Evolutionary conservation across 2,329 filamentous ascomycete species (phyloP).

Genomic region (Talaromyces funiculosus): DNA sequence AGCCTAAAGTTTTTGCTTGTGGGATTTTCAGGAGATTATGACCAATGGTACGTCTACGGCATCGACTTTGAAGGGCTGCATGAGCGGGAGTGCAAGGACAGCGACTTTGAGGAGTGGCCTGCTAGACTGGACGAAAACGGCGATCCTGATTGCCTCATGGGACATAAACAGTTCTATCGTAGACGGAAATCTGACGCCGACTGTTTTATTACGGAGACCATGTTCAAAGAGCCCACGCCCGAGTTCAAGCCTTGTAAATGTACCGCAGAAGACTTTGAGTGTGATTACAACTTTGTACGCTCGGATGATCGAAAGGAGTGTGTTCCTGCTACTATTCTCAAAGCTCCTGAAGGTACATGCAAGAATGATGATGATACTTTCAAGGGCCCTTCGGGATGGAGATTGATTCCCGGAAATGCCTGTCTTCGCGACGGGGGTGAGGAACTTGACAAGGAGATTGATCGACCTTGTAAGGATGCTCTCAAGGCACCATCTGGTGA

Average conservation of each 20-base stretch:
- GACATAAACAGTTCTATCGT: constrained; percentile 80
- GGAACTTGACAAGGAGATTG: constrained; percentile 66
- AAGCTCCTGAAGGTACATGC: constrained; percentile 67
- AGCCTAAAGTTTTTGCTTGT: constrained; percentile 84
- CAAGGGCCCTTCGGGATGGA: constrained; percentile 82
- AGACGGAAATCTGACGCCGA: constrained; percentile 81
- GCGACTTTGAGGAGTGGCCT: constrained; percentile 76
- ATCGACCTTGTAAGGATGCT: constrained; percentile 68
- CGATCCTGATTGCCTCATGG: constrained; percentile 87
- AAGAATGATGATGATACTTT: constrained; percentile 67
- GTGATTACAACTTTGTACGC: constrained; percentile 83
- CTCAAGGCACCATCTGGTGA: constrained; percentile 43
- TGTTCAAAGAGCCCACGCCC: constrained; percentile 69
- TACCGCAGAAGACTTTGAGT: constrained; percentile 82
- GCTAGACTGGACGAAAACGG: constrained; percentile 76
- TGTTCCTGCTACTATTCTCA: constrained; percentile 56
- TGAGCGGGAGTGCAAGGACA: constrained; percentile 68
- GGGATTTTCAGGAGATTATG: constrained; percentile 50
- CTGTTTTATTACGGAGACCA: constrained; percentile 77
- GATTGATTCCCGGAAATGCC: constrained; percentile 78
- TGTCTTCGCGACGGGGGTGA: constrained; percentile 58
- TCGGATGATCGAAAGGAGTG: constrained; percentile 64
- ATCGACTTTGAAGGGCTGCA: constrained; percentile 81
- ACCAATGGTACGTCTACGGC: constrained; percentile 59
- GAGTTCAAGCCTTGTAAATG: constrained; percentile 74